phyloP scores from a whole-genome alignment of 768 basidiomycete species.

The Piloderma croceum region DNA sequence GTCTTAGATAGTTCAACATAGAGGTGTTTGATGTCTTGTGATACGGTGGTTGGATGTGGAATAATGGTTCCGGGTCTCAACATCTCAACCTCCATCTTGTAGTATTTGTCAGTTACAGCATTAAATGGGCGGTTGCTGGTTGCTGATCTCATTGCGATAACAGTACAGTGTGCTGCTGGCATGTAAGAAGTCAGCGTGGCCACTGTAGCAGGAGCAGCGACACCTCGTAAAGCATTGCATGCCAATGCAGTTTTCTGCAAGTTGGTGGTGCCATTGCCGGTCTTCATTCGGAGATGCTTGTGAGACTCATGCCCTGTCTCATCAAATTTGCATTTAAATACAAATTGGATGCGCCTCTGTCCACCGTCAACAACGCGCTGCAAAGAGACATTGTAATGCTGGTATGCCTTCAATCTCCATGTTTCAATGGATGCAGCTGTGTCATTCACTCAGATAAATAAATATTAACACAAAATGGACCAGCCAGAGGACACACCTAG shows the following conservation, averaged over 20 bases:
- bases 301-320: slow-evolving; percentile 4
- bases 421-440: not conserved
- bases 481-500: not conserved
- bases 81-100: slow-evolving; percentile 22
- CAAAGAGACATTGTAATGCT: slow-evolving; percentile 10
- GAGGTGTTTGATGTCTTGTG: slow-evolving; percentile 13
- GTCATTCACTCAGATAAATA: not conserved
- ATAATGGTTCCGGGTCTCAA: slow-evolving; percentile 22
- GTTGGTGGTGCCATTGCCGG: slow-evolving; percentile 21
- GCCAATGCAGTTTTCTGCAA: slow-evolving; percentile 8
- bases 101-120: slow-evolving; percentile 18
- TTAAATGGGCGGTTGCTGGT: slow-evolving; percentile 19
- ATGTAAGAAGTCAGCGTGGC: slow-evolving; percentile 12
- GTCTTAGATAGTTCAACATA: slow-evolving; percentile 10
- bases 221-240: slow-evolving; percentile 9
- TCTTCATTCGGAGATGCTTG: slow-evolving; percentile 12
- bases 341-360: slow-evolving; percentile 12
- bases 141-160: slow-evolving; percentile 23
- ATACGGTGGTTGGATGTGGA: slow-evolving; percentile 20
- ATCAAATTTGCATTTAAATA: slow-evolving; percentile 13
- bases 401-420: not conserved
- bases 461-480: not conserved
- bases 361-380: slow-evolving; percentile 4
- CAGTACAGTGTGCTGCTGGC: slow-evolving; percentile 15
- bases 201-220: not conserved